phyloP scores from a whole-genome alignment of 192 early-diverging fungal species.

The Funneliformis geosporum region DNA sequence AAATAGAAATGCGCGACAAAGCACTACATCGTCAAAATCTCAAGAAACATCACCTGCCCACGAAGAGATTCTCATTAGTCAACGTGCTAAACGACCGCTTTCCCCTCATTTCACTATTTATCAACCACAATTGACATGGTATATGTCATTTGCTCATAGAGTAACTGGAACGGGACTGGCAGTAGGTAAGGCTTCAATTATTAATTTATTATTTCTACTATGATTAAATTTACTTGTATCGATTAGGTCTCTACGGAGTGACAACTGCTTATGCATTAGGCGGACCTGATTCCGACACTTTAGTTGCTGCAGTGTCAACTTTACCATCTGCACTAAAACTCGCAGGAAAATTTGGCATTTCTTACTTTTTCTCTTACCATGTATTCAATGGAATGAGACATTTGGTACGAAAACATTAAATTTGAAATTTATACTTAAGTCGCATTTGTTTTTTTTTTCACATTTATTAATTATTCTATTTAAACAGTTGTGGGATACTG shows the following conservation, averaged over 20 bases:
- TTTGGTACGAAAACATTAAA: slow-evolving; percentile 58
- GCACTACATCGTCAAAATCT: not conserved
- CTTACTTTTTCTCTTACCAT: slow-evolving; percentile 80
- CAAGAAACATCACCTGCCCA: not conserved
- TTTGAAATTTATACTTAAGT: not conserved
- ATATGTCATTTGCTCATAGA: slow-evolving; percentile 72
- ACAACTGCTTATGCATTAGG: slow-evolving; percentile 68
- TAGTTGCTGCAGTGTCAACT: slow-evolving; percentile 66
- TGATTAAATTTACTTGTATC: not conserved
- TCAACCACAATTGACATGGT: slow-evolving; percentile 86
- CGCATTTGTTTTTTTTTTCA: not conserved
- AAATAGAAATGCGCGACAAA: not conserved
- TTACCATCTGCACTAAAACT: slow-evolving; percentile 68
- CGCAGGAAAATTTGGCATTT: slow-evolving; percentile 70
- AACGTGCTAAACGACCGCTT: slow-evolving; percentile 9
- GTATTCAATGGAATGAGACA: slow-evolving; percentile 85
- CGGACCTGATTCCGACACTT: slow-evolving; percentile 64
- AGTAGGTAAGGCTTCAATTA: slow-evolving; percentile 50
- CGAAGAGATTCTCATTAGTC: slow-evolving; percentile 1
- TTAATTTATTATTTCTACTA: not conserved
- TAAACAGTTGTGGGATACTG: slow-evolving; percentile 81
- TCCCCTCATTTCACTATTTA: slow-evolving; percentile 45
- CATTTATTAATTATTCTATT: not conserved
- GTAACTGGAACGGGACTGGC: slow-evolving; percentile 73
- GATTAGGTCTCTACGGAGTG: slow-evolving; percentile 62